A percentile compares a stretch with the other conserved stretches of the same genome.
Evolutionary conservation across 129 eudicot species (phyloP).

Genomic region (Lonicera japonica): DNA sequence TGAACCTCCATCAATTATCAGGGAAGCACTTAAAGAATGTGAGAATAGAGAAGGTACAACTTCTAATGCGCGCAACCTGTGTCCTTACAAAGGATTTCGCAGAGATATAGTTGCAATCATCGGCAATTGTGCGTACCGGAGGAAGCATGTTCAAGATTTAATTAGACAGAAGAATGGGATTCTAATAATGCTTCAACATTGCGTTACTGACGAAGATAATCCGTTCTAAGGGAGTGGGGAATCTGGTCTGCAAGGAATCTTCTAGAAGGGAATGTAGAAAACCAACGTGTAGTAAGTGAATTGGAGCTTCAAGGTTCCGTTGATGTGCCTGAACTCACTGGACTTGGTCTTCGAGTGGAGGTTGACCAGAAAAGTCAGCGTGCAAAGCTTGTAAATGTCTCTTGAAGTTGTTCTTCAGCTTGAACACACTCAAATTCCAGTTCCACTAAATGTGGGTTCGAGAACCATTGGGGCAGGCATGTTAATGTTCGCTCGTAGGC

Average conservation of each 20-base stretch:
- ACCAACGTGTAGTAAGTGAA: constrained; percentile 50
- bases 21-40: constrained; percentile 33
- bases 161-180: constrained; percentile 58
- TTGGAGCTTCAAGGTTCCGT: constrained; percentile 79
- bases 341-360: constrained; percentile 65
- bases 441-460: no score
- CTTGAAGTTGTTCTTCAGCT: constrained; percentile 13
- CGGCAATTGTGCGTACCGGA: constrained; percentile 62
- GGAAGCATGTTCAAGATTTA: constrained; percentile 59
- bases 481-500: no score
- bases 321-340: constrained; percentile 64
- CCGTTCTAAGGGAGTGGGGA: constrained; percentile 88
- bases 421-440: background rate
- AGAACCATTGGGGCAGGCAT: no score
- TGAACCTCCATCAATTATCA: constrained; percentile 69
- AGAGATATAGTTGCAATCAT: constrained; percentile 69
- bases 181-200: constrained; percentile 66
- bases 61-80: constrained; percentile 25
- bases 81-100: constrained; percentile 82
- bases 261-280: constrained; percentile 71
- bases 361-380: constrained; percentile 65
- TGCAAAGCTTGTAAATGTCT: constrained; percentile 68
- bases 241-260: constrained; percentile 62
- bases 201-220: constrained; percentile 79
- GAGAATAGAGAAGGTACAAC: constrained; percentile 26